Base-by-base conservation (phyloP, 768 basidiomycete genomes). In the Chalciporus chontae region DNA sequence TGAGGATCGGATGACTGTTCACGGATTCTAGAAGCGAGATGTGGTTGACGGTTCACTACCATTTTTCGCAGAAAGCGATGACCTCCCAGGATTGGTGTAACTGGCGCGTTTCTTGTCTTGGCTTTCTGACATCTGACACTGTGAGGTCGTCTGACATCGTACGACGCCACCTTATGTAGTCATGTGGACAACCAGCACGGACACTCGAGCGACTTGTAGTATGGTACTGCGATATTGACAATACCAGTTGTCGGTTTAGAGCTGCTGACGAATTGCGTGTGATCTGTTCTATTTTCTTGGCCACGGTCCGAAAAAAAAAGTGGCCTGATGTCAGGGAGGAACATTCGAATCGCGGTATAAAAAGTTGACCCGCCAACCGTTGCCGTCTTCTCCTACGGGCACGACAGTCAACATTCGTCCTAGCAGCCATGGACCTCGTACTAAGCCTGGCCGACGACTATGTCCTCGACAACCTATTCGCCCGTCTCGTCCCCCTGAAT, bases 401-500 rank as follows among this genome's bases (percentile, higher is more conserved):
- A 36, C 34, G 18, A 24, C 4, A 19, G 6, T 23, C 17, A 8
- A 14, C 23, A 18, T n/a, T 37, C 29, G 36, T 15, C n/a, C n/a
- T 14, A 40, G n/a, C 14, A 32, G 34, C 31, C 52, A 97, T 97
- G 94, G 94, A 97, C 73, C 44, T 67, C 65, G 72, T 94, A n/a
- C 81, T 97, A 43, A 51, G 74, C 54, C 40, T 85, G 54, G 75
- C 76, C 37, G 93, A 97, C 71, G 77, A 85, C 27, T 77, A 76
- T 62, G 23, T 88, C 41, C 75, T 96, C 57, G 94, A 97, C 80
- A 71, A 70, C 41, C 66, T 84, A n/a, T 97, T 87, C 78, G 83
- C 90, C 3, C 75, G 73, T 45, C 65, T 90, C 53, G 73, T 93
- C 43, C 94, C 93, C 3, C 68, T 80, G 52, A 49, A 50, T 36